Evolutionary conservation across 1,284 basidiomycete species (phyloP).

Genomic region (Boletus smithii): DNA sequence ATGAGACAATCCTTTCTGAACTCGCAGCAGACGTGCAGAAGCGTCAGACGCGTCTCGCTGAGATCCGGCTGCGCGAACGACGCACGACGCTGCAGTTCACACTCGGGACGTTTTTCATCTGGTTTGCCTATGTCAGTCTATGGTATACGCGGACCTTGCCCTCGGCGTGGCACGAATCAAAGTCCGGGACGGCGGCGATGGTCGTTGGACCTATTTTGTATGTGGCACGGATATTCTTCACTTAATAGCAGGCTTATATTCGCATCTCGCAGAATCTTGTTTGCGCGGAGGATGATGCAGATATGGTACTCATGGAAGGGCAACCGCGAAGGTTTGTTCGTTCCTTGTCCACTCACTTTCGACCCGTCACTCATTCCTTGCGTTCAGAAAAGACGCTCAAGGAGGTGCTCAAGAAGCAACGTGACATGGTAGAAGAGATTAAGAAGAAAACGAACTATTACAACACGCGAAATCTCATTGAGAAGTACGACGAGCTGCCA

Average conservation of each 20-base stretch:
- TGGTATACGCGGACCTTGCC: constrained; percentile 79
- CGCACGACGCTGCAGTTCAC: constrained; percentile 80
- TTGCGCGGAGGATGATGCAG: constrained; percentile 79
- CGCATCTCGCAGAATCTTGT: constrained; percentile 61
- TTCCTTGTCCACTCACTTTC: not conserved
- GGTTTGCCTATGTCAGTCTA: constrained; percentile 75
- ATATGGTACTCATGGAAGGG: constrained; percentile 86
- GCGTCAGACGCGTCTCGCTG: constrained; percentile 78
- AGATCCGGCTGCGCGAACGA: constrained; percentile 84
- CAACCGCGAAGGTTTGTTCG: constrained; percentile 73
- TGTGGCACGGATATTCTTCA: constrained; percentile 32
- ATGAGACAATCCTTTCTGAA: constrained; percentile 62
- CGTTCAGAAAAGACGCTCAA: constrained; percentile 75
- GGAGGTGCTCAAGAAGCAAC: constrained; percentile 73
- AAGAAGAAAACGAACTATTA: constrained; percentile 98
- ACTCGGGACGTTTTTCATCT: constrained; percentile 75
- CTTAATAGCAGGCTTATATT: constrained; percentile 5
- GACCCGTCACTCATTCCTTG: not conserved
- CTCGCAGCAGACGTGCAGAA: constrained; percentile 69
- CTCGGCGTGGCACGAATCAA: constrained; percentile 36
- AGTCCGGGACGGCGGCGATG: constrained; percentile 52
- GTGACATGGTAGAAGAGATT: constrained; percentile 90
- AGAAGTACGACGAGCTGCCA: constrained; percentile 78
- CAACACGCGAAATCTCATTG: constrained; percentile 83
- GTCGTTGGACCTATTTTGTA: constrained; percentile 79